Evolutionary conservation across 805 yeast genomes (phyloP), one percentile per base, ranked within the genome.

Genomic region (Lipomyces chichibuensis): DNA sequence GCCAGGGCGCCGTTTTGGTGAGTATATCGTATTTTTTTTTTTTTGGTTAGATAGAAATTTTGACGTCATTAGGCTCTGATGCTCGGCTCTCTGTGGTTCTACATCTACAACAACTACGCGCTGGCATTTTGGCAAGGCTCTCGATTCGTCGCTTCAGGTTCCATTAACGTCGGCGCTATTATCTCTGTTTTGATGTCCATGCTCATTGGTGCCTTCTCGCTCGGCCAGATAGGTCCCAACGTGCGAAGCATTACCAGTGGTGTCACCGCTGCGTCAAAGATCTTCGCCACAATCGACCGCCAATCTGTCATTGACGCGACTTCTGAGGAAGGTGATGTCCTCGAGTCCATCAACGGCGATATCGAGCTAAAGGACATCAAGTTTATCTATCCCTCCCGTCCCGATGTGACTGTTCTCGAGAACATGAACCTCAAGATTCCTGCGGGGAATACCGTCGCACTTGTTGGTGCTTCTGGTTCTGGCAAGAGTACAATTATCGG

Each of bases 391-490:
- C 95, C 91, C 71, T 79, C 82, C 39, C 77, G 83, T 3, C 93
- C 96, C 2, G 92, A 90, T 65, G 85, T 97, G 69, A 89, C 92
- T 59, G 93, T 94, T 65, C 82, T 94, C 72, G 83, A 84, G 33
- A 87, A 92, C 76, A 91, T 92, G 51, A 80, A 86, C 4, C 89
- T 94, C 72, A 84, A 86, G 2, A 88, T 94, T 46, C 92, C 94
- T 7, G 91, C 97, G 1, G 98, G 98, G 11, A 79, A 88, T 73
- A 92, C 92, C 70, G 96, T 93, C 37, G 98, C 98, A 8, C 85
- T 94, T 71, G 98, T 94, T 14, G 98, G 98, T 1, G 95, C 97
- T 2, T 89, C 96, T 2, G 98, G 98, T 2, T 88, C 94, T 72
- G 98, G 98, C 49, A 94, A 94, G 80, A 91, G 97, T 0, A 94